A percentile compares a stretch with the other conserved stretches of the same genome.
These are phyloP conservation scores for Stagonosporopsis tanaceti DNA, from an alignment of 2,329 filamentous ascomycete genomes.

Conservation along the genomic window DNA sequence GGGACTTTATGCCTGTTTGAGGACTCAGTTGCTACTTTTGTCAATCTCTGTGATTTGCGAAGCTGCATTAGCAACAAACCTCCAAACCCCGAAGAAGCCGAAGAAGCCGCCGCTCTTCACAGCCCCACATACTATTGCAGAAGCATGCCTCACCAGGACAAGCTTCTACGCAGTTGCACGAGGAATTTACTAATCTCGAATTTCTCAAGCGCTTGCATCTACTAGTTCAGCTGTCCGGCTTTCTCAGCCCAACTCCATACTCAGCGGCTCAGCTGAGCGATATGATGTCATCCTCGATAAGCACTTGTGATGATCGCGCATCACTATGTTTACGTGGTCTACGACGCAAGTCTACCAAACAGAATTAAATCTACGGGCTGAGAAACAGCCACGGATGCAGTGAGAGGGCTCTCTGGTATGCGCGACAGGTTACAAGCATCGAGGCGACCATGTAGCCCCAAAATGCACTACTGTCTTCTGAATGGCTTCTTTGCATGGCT, in stretches of 20 bases:
- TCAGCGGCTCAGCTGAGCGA: not conserved
- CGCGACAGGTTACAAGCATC: too few species aligned
- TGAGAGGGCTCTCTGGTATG: too few species aligned
- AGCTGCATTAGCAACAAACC: not conserved
- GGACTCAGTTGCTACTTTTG: not conserved
- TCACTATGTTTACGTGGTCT: too few species aligned
- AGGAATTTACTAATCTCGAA: not conserved
- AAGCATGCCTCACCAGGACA: not conserved
- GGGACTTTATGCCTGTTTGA: too few species aligned
- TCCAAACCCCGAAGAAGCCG: not conserved
- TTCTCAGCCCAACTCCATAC: not conserved
- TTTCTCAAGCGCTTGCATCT: too few species aligned
- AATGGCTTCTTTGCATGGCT: not conserved
- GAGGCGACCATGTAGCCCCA: too few species aligned
- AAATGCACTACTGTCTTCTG: not conserved
- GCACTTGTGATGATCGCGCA: not conserved
- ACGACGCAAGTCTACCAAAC: not conserved
- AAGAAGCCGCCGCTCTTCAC: not conserved
- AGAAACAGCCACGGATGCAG: not conserved
- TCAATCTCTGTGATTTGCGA: not conserved
- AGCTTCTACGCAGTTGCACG: not conserved
- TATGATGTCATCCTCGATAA: not conserved
- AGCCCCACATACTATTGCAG: not conserved
- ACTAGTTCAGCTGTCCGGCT: not conserved
- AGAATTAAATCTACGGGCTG: not conserved